Base-by-base conservation (phyloP, 257 asterid species). In the Nicotiana paniculata region DNA sequence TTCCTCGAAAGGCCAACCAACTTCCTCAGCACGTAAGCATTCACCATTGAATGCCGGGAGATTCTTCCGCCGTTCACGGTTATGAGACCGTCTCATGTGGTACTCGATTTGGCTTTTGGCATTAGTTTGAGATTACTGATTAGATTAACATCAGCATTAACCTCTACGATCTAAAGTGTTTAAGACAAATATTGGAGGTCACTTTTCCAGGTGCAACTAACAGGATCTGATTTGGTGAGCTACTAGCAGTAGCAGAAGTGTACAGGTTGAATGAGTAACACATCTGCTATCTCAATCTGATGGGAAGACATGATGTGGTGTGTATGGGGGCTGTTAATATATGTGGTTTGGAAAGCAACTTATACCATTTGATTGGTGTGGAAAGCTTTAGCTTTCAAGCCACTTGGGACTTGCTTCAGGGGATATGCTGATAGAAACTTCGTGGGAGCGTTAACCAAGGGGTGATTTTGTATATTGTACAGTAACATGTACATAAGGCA, bases 1-100 rank as follows among this genome's bases (percentile, higher is more conserved):
- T 83, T 89, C 95, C 30, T 85, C 91, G 89, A 93, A 95, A 54
- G 89, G 96, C 48, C 95, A 90, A 80, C 95, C 93, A 2, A 82
- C 88, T 66, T 91, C 94, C 75, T 90, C 95, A 48, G 90, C 88
- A 35, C 86, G 87, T 65, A 89, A 87, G 80, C 89, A 90, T 81
- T 92, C 92, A 3, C 91, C 91, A 1, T 82, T 89, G 57, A 87
- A 90, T 78, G 84, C 91, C 37, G 82, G 87, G 54, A 95, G 90
- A 82, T 88, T 82, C 26, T 86, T 82, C 33, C 79, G 85, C 35
- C 89, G 96, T 76, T 93, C 98, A 75, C 86, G 92, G 85, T 87
- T 95, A 82, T 93, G 90, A 91, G 77, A 84, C 80, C 64, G 39
- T 83, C 66, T 77, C 82, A 21, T 65, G 77, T 82, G 72, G 64